phyloP scores from a whole-genome alignment of 768 basidiomycete species.

The Hericium rajendrae region DNA sequence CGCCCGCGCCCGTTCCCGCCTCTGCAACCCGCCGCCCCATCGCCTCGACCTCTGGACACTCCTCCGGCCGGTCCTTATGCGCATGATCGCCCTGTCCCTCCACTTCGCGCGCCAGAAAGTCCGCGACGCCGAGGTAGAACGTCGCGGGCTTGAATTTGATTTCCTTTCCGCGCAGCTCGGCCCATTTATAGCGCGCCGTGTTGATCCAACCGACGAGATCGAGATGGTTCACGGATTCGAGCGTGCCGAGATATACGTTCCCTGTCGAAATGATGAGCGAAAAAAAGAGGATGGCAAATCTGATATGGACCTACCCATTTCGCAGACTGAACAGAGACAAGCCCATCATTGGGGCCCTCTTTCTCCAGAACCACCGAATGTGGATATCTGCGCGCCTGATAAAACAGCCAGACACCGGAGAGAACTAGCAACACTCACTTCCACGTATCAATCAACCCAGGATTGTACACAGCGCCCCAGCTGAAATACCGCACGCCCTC shows the following conservation, averaged over 20 bases:
- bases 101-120: slow-evolving; percentile 68
- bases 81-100: slow-evolving; percentile 38
- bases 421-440: slow-evolving; percentile 29
- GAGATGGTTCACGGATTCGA: slow-evolving; percentile 84
- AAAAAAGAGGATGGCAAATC: slow-evolving; percentile 5
- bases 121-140: slow-evolving; percentile 80
- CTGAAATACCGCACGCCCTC: slow-evolving; percentile 81
- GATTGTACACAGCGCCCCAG: slow-evolving; percentile 89
- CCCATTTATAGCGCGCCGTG: slow-evolving; percentile 79
- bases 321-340: slow-evolving; percentile 81
- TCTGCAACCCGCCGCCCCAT: background rate
- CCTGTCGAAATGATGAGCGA: slow-evolving; percentile 32
- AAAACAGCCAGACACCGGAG: background rate
- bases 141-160: slow-evolving; percentile 88
- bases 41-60: background rate
- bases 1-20: background rate
- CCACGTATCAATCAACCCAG: slow-evolving; percentile 88
- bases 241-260: slow-evolving; percentile 91
- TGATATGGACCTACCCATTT: slow-evolving; percentile 50
- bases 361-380: slow-evolving; percentile 54
- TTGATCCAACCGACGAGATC: slow-evolving; percentile 94
- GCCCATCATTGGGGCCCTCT: slow-evolving; percentile 91
- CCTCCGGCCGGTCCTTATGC: background rate
- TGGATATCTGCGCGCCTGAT: slow-evolving; percentile 4
- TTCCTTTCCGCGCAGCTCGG: slow-evolving; percentile 78